Evolutionary conservation across 495 filamentous ascomycete species (phyloP).

Genomic region (Penicillium cinerascens): DNA sequence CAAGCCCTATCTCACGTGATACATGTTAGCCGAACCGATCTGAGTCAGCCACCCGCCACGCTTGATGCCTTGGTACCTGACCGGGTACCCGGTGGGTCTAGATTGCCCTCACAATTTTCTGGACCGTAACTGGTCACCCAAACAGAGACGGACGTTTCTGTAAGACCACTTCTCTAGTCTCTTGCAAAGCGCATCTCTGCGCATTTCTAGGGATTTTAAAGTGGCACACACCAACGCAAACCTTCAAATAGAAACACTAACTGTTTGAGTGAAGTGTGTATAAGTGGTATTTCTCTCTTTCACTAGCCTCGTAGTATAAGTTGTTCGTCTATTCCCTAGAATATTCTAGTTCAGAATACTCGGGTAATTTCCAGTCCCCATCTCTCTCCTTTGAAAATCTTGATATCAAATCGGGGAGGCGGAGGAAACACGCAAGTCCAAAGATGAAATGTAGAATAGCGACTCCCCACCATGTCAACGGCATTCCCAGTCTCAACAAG

Average conservation of each 20-base stretch:
- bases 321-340: background rate
- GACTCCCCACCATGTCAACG: constrained; percentile 24
- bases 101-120: constrained; percentile 2
- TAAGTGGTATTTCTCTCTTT: background rate
- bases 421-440: constrained; percentile 16
- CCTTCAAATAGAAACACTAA: no score
- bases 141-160: no score
- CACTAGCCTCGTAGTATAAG: background rate
- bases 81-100: background rate
- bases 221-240: no score
- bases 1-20: constrained; percentile 32
- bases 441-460: constrained; percentile 20
- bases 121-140: background rate
- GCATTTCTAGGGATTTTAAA: no score
- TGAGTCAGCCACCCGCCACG: constrained; percentile 6
- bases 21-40: constrained; percentile 21
- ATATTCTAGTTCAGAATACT: constrained; percentile 15
- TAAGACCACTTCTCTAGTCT: no score
- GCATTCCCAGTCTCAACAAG: constrained; percentile 12
- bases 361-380: constrained; percentile 26
- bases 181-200: no score
- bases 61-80: background rate
- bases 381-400: constrained; percentile 15
- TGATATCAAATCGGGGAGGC: constrained; percentile 20
- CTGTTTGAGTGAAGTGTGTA: no score